A percentile compares a stretch with the other conserved stretches of the same genome.
Conservation (phyloP, 2,329 filamentous ascomycete species). For the Cordyceps tenuipes region DNA sequence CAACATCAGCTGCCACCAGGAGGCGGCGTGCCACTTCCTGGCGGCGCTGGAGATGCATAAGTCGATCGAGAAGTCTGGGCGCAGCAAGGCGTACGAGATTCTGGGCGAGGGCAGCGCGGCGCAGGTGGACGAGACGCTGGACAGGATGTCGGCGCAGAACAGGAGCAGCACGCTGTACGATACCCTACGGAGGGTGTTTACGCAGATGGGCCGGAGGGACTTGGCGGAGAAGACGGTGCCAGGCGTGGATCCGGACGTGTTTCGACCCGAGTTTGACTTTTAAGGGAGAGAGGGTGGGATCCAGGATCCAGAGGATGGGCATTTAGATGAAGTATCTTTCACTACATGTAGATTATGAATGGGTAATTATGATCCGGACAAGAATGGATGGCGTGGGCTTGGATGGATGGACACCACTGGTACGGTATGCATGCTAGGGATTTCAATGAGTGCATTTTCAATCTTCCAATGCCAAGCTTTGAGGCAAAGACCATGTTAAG, state of each 20-base stretch:
- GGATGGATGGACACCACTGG: not conserved
- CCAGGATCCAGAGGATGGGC: not conserved
- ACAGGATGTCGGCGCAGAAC: slow-evolving; percentile 88
- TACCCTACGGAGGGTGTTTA: slow-evolving; percentile 89
- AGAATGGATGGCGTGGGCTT: not conserved
- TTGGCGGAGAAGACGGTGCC: slow-evolving; percentile 78
- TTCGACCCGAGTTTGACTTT: slow-evolving; percentile 88
- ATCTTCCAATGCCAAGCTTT: too few species aligned
- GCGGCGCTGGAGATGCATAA: slow-evolving; percentile 94
- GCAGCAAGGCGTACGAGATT: slow-evolving; percentile 76
- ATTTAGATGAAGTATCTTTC: not conserved
- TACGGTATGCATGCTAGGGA: not conserved
- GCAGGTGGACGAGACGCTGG: slow-evolving; percentile 60
- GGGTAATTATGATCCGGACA: not conserved
- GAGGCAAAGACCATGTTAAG: too few species aligned
- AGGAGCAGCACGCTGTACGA: slow-evolving; percentile 96
- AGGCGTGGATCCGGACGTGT: slow-evolving; percentile 83
- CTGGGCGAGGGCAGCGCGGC: slow-evolving; percentile 46
- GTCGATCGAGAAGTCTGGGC: slow-evolving; percentile 76
- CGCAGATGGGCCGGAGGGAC: slow-evolving; percentile 86
- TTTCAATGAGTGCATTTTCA: slow-evolving; percentile 1
- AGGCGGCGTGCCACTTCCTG: slow-evolving; percentile 87
- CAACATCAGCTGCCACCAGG: slow-evolving; percentile 90
- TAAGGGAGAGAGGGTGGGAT: slow-evolving; percentile 22
- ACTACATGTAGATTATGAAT: slow-evolving; percentile 7